Evolutionary conservation across 1,284 basidiomycete genomes (phyloP).

Genomic region (Lignosus rhinocerotis): DNA sequence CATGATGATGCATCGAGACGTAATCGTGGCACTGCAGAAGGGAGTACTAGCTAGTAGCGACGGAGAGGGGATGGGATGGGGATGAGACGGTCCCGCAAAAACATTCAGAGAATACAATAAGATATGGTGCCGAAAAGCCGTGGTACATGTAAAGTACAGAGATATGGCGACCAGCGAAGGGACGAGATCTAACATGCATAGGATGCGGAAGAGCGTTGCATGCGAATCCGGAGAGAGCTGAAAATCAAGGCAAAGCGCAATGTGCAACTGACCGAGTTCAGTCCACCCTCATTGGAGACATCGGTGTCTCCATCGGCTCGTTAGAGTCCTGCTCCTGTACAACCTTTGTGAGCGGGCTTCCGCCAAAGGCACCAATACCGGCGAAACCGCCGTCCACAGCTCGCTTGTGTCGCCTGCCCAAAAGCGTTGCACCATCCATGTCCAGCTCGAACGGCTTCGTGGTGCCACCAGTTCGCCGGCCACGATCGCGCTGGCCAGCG

Average conservation of each 20-base stretch:
- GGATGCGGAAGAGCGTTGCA: not conserved
- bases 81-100: not conserved
- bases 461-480: constrained; percentile 35
- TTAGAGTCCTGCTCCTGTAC: not conserved
- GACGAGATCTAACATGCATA: not conserved
- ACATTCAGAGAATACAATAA: constrained; percentile 3
- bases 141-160: constrained; percentile 4
- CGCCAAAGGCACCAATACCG: constrained; percentile 12
- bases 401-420: constrained; percentile 68
- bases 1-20: not conserved
- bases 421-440: constrained; percentile 79
- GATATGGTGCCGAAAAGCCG: not conserved
- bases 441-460: constrained; percentile 74
- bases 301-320: constrained; percentile 25
- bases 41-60: not conserved
- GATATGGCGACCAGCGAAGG: not conserved
- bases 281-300: constrained; percentile 34
- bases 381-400: constrained; percentile 27
- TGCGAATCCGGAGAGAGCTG: not conserved
- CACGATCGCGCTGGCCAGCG: constrained; percentile 74
- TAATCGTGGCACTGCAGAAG: not conserved
- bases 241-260: no score
- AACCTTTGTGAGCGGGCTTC: constrained; percentile 27
- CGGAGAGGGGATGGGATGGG: not conserved
- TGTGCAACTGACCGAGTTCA: constrained; percentile 2